Conservation (phyloP, 768 basidiomycete genomes). For the Kwoniella dendrophila region DNA sequence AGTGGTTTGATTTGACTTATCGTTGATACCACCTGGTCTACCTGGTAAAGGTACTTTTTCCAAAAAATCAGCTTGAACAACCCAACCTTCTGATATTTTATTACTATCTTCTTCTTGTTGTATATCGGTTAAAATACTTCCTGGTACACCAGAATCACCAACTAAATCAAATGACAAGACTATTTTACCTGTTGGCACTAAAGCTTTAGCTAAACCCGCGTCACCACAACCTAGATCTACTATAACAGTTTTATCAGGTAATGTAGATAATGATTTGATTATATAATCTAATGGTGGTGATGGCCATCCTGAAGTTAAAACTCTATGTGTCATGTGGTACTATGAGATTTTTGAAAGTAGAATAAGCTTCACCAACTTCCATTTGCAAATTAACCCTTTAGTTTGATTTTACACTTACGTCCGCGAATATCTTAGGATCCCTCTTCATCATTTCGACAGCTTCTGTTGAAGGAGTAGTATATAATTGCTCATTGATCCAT, state of each 20-base stretch:
- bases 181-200: slow-evolving; percentile 66
- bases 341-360: slow-evolving; percentile 58
- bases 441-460: slow-evolving; percentile 80
- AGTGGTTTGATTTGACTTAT: not conserved
- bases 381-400: too few relatives aligned
- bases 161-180: slow-evolving; percentile 55
- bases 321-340: slow-evolving; percentile 92
- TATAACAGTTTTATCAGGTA: slow-evolving; percentile 71
- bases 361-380: slow-evolving; percentile 1
- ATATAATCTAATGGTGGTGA: slow-evolving; percentile 88
- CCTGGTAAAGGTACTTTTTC: slow-evolving; percentile 80
- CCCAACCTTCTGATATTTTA: slow-evolving; percentile 61
- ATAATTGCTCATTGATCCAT: slow-evolving; percentile 91
- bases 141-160: slow-evolving; percentile 62
- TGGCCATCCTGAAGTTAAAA: slow-evolving; percentile 91
- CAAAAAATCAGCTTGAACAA: slow-evolving; percentile 89
- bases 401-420: slow-evolving; percentile 64
- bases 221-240: slow-evolving; percentile 96
- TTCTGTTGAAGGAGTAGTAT: slow-evolving; percentile 76
- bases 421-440: slow-evolving; percentile 77
- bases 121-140: too few relatives aligned
- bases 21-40: slow-evolving; percentile 37
- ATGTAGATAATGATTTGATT: slow-evolving; percentile 66
- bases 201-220: slow-evolving; percentile 75
- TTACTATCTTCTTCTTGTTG: slow-evolving; percentile 66